These are phyloP conservation scores for Lepidium africanum DNA, from an alignment of 345 rosid species.

Conservation along the genomic window DNA sequence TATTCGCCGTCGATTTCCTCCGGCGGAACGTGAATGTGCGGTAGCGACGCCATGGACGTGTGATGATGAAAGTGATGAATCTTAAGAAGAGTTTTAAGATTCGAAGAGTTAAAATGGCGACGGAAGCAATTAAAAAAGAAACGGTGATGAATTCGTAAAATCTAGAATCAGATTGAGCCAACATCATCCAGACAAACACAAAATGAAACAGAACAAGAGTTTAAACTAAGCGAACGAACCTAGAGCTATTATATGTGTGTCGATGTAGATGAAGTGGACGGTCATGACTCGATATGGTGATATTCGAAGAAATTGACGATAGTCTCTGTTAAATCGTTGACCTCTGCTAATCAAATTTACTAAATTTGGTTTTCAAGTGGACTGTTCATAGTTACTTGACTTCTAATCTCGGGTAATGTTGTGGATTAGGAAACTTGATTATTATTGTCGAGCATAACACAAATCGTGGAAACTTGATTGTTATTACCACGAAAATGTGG, in stretches of 20 bases:
- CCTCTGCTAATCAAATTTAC: background rate
- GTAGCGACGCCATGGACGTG: constrained; percentile 19
- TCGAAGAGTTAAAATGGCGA: constrained; percentile 3
- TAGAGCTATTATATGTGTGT: too few species aligned
- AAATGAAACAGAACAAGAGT: too few species aligned
- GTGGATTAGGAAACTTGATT: background rate
- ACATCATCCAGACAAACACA: background rate
- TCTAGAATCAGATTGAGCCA: background rate
- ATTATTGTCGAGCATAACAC: too few species aligned
- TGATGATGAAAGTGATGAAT: background rate
- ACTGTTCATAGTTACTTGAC: background rate
- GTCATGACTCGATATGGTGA: background rate
- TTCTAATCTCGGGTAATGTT: background rate
- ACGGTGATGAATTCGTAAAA: background rate
- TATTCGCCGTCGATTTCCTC: background rate
- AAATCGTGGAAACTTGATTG: too few species aligned
- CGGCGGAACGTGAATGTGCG: constrained; percentile 22
- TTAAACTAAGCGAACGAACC: too few species aligned
- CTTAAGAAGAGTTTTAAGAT: background rate
- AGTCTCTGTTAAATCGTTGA: background rate
- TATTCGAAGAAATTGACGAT: background rate
- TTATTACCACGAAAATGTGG: background rate
- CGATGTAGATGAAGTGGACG: too few species aligned
- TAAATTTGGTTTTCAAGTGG: background rate
- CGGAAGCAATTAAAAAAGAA: background rate